Conservation (phyloP, 495 filamentous ascomycete genomes). For the Baudoinia panamericana region DNA sequence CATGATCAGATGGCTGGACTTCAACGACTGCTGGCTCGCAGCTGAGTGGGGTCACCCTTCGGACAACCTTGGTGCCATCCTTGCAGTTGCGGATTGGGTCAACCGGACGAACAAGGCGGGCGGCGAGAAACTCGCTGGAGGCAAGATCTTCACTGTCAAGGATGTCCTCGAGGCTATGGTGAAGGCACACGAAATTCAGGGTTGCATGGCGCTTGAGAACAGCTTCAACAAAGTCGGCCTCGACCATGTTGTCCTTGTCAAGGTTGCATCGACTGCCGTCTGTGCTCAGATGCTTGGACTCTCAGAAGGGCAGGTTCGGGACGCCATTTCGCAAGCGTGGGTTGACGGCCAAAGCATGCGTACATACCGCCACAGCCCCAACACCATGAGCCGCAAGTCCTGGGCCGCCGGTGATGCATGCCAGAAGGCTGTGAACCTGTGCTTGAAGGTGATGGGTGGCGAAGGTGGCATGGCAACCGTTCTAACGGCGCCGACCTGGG, state of each 20-base stretch:
- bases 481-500: constrained; percentile 85
- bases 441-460: constrained; percentile 82
- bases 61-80: constrained; percentile 90
- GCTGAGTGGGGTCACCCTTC: constrained; percentile 98
- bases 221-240: constrained; percentile 96
- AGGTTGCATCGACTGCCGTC: constrained; percentile 90
- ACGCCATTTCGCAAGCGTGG: constrained; percentile 93
- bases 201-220: constrained; percentile 90
- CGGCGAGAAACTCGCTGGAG: constrained; percentile 61
- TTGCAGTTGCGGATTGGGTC: constrained; percentile 94
- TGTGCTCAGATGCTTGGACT: constrained; percentile 89
- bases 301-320: constrained; percentile 77
- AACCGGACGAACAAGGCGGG: constrained; percentile 89
- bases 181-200: constrained; percentile 98
- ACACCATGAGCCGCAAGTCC: constrained; percentile 98
- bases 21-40: constrained; percentile 99
- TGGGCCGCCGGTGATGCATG: constrained; percentile 98
- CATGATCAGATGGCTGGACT: constrained; percentile 97
- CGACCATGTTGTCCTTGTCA: constrained; percentile 95
- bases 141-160: constrained; percentile 71
- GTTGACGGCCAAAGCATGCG: constrained; percentile 91
- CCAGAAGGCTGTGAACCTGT: constrained; percentile 89
- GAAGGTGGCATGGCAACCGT: constrained; percentile 86
- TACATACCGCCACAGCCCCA: constrained; percentile 92
- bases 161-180: constrained; percentile 98